Conservation (phyloP, 345 rosid genomes). For the Rhizophora apiculata region DNA sequence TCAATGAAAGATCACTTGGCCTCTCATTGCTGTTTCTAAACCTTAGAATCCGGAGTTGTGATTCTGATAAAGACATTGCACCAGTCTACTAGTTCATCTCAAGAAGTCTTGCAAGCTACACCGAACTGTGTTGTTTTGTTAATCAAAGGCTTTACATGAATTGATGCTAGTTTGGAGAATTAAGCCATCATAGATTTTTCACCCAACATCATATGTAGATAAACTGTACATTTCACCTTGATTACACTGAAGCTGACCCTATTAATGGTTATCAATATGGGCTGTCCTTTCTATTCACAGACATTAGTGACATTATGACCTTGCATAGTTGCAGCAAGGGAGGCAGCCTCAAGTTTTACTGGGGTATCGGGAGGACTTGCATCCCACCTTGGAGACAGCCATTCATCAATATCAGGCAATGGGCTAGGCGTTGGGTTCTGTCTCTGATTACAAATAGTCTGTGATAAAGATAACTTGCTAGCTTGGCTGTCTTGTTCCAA, state of each 20-base stretch:
- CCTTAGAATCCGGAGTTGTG: too few species aligned
- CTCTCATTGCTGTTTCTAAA: too few species aligned
- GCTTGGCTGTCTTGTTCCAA: slow-evolving; percentile 15
- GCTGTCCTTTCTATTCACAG: not conserved
- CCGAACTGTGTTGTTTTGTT: too few species aligned
- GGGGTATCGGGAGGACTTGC: slow-evolving; percentile 7
- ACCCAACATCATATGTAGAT: not conserved
- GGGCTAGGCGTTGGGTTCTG: not conserved
- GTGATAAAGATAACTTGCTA: slow-evolving; percentile 10
- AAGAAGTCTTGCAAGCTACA: too few species aligned
- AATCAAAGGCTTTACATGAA: too few species aligned
- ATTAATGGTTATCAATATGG: not conserved
- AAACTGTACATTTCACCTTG: not conserved
- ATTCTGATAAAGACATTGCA: too few species aligned
- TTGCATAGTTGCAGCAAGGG: not conserved
- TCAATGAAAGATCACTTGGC: too few species aligned
- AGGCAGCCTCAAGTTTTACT: not conserved
- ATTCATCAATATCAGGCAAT: not conserved
- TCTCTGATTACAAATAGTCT: not conserved
- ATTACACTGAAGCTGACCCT: not conserved
- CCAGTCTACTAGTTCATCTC: too few species aligned
- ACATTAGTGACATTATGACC: not conserved
- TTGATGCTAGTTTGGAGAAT: not conserved
- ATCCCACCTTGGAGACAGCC: slow-evolving; percentile 16
- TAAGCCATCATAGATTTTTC: not conserved